These are phyloP conservation scores for Pouteria campechiana DNA, from an alignment of 179 eudicot species.

Conservation along the genomic window DNA sequence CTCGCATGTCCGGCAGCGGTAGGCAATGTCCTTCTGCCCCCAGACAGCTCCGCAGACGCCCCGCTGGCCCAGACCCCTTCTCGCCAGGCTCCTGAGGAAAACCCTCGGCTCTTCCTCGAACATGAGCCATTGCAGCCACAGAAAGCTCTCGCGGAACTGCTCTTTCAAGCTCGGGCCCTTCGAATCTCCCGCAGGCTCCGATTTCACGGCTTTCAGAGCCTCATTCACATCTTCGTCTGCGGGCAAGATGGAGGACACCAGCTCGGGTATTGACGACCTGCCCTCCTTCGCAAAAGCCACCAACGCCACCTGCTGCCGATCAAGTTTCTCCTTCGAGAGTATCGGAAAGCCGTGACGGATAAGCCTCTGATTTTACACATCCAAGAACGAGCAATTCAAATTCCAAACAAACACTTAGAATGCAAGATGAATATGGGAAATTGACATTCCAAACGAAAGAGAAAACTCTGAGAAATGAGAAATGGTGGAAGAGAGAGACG, in stretches of 20 bases:
- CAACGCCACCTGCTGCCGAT: conserved; percentile 51
- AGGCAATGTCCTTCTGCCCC: conserved; percentile 92
- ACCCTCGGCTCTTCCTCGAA: conserved; percentile 64
- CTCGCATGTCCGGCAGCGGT: conserved; percentile 93
- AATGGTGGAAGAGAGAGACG: too few relatives aligned
- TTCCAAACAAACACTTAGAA: neutral
- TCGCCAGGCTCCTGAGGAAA: conserved; percentile 44
- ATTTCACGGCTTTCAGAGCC: conserved; percentile 15
- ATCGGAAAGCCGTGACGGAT: conserved; percentile 51
- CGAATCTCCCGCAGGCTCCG: conserved; percentile 13
- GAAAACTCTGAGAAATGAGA: too few relatives aligned
- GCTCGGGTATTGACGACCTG: conserved; percentile 20
- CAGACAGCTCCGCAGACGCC: conserved; percentile 98
- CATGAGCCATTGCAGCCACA: conserved; percentile 97
- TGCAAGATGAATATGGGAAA: too few relatives aligned
- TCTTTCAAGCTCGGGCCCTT: conserved; percentile 25
- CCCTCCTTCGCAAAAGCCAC: conserved; percentile 40
- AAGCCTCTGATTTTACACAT: conserved; percentile 48
- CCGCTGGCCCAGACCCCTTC: conserved; percentile 48
- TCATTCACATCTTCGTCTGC: conserved; percentile 46
- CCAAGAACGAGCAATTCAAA: too few relatives aligned
- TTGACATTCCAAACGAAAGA: too few relatives aligned
- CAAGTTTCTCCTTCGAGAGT: conserved; percentile 32
- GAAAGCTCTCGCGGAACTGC: conserved; percentile 52
- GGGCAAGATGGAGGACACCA: conserved; percentile 62